Evolutionary conservation across 2,329 filamentous ascomycete species (phyloP).

Genomic region (Ramularia endophylla): DNA sequence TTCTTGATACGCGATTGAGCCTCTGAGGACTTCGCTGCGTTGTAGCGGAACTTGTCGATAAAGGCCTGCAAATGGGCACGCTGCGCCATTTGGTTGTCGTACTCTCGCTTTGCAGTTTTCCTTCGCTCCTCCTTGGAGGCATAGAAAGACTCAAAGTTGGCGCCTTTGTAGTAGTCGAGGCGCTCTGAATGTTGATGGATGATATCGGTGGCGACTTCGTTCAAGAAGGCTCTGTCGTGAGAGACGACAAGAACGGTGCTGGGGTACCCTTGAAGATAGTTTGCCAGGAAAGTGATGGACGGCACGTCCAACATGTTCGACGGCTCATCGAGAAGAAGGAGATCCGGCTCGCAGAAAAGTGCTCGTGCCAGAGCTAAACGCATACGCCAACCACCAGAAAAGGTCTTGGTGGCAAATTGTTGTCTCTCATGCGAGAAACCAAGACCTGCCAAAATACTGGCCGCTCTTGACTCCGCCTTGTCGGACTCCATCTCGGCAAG

Average conservation of each 20-base stretch:
- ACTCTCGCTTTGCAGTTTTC: conserved; percentile 94
- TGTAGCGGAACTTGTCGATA: conserved; percentile 99
- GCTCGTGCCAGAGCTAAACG: conserved; percentile 89
- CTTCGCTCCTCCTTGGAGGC: conserved; percentile 94
- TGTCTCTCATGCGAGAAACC: conserved; percentile 94
- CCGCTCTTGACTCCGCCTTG: conserved; percentile 91
- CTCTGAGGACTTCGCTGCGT: conserved; percentile 96
- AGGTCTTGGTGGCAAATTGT: conserved; percentile 89
- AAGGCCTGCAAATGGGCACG: conserved; percentile 93
- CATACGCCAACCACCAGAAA: conserved; percentile 99
- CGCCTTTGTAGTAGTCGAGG: conserved; percentile 96
- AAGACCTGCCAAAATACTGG: conserved; percentile 92
- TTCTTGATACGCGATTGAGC: conserved; percentile 99
- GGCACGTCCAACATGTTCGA: conserved; percentile 99
- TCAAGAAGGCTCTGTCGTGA: conserved; percentile 98
- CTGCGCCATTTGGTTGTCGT: conserved; percentile 96
- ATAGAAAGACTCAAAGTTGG: conserved; percentile 96
- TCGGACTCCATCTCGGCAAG: conserved; percentile 98
- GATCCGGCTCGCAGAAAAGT: conserved; percentile 94
- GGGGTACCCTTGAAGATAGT: conserved; percentile 89
- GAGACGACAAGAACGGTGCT: conserved; percentile 94
- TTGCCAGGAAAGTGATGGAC: conserved; percentile 97
- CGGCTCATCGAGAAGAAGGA: conserved; percentile 95
- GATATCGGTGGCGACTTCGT: conserved; percentile 98
- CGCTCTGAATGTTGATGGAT: conserved; percentile 97